Percentiles rank a stretch among this genome's conserved stretches.
Conservation (phyloP, 306 rosid genomes). For the Arachis hypogaea region DNA sequence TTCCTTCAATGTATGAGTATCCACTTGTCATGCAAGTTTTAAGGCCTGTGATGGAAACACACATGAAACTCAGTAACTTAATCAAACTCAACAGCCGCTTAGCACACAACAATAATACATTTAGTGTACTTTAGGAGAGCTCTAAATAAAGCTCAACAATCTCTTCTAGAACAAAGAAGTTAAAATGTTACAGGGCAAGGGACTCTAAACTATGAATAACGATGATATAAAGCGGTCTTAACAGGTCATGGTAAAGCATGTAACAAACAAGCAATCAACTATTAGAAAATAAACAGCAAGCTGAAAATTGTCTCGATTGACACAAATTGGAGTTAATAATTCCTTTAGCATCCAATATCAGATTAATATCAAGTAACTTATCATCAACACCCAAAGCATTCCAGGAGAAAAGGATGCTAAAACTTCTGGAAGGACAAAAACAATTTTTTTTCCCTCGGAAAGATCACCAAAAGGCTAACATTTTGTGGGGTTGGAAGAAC, state of each 20-base stretch:
- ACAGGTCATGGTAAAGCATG: not conserved
- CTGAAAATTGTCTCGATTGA: constrained; percentile 19
- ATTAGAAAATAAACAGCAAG: constrained; percentile 7
- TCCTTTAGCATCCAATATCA: constrained; percentile 18
- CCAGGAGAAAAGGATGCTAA: constrained; percentile 18
- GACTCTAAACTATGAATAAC: not conserved
- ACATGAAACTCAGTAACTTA: constrained; percentile 31
- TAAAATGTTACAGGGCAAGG: not conserved
- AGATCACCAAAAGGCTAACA: constrained; percentile 22
- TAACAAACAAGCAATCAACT: constrained; percentile 12
- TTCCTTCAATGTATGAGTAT: constrained; percentile 73
- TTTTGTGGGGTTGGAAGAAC: constrained; percentile 7
- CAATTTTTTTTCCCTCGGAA: not conserved
- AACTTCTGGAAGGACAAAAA: constrained; percentile 20
- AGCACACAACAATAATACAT: constrained; percentile 21
- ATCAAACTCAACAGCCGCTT: constrained; percentile 12
- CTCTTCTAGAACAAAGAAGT: constrained; percentile 9
- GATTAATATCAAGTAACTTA: not conserved
- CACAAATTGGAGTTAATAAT: constrained; percentile 29
- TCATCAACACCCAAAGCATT: constrained; percentile 18
- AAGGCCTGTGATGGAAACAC: constrained; percentile 63
- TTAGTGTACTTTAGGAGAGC: not conserved
- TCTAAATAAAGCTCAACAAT: constrained; percentile 22
- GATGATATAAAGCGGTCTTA: constrained; percentile 12
- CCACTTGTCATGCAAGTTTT: constrained; percentile 77